Evolutionary conservation across 2,329 filamentous ascomycete species (phyloP).

Genomic region (Rutstroemia sp.): DNA sequence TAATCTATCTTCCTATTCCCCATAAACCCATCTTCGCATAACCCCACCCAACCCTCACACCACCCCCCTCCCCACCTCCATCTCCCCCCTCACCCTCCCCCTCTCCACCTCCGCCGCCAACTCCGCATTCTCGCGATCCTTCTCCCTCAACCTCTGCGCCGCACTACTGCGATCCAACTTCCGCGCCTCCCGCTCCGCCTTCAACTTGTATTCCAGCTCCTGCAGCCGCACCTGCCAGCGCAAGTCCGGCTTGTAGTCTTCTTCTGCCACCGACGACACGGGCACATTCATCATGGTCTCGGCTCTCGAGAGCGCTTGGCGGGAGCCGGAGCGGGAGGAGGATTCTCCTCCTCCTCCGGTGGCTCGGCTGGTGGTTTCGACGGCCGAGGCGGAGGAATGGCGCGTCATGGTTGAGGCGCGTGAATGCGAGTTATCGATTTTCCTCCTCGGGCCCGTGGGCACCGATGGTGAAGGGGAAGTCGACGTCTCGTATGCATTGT

Average conservation of each 20-base stretch:
- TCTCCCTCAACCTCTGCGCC: conserved; percentile 68
- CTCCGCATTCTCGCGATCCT: conserved; percentile 66
- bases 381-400: conserved; percentile 41
- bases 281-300: conserved; percentile 11
- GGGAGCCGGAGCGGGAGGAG: conserved; percentile 2
- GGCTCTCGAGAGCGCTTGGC: neutral
- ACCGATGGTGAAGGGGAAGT: conserved; percentile 30
- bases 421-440: conserved; percentile 14
- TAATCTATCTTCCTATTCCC: no score
- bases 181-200: conserved; percentile 81
- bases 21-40: no score
- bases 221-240: conserved; percentile 80
- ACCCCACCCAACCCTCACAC: no score
- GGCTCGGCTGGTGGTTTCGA: conserved; percentile 7
- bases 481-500: conserved; percentile 32
- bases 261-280: conserved; percentile 13
- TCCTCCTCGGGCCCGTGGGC: conserved; percentile 29
- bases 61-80: neutral
- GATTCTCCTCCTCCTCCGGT: neutral
- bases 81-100: conserved; percentile 18
- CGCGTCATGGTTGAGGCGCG: conserved; percentile 41
- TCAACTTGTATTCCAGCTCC: conserved; percentile 81
- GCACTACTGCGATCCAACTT: conserved; percentile 80
- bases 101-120: conserved; percentile 53
- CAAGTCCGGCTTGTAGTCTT: conserved; percentile 47